A percentile compares a stretch with the other conserved stretches of the same genome.
Conservation (phyloP, 108 stramenopile genomes). For the Parietichytrium sp. region DNA sequence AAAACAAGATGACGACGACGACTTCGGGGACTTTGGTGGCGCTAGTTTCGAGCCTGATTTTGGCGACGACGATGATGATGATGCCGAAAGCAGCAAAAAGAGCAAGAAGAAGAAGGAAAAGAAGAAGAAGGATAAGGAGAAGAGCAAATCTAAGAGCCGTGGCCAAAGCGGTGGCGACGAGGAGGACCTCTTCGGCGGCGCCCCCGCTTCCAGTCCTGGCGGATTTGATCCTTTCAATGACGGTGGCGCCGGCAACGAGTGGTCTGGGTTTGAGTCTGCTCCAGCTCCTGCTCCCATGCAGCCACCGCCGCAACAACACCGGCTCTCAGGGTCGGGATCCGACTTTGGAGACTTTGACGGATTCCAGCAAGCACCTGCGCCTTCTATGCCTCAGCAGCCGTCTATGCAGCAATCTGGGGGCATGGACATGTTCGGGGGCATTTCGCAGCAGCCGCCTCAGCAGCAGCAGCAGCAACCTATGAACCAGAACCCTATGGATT, state of each 20-base stretch:
- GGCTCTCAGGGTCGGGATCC: no score
- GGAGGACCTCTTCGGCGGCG: neutral
- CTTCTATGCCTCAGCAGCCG: no score
- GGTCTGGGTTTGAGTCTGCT: no score
- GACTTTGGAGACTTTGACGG: conserved; percentile 31
- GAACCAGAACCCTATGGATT: neutral
- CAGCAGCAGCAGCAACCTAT: neutral
- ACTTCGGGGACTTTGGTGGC: conserved; percentile 38
- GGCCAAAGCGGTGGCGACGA: neutral
- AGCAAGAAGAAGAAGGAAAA: conserved; percentile 15
- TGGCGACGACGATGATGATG: neutral
- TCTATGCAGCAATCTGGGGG: no score
- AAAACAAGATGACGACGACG: no score
- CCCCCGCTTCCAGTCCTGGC: neutral
- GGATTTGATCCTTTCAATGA: conserved; percentile 23
- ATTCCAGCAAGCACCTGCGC: no score
- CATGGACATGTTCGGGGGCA: neutral
- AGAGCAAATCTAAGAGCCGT: no score
- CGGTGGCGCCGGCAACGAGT: no score
- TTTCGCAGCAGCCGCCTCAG: neutral
- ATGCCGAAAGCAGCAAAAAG: neutral
- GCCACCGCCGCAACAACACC: no score
- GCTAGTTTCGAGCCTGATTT: neutral
- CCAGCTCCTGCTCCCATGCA: no score
- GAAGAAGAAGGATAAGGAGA: conserved; percentile 32